phyloP scores from a whole-genome alignment of 2,329 filamentous ascomycete species.

The Fusarium albosuccineum region DNA sequence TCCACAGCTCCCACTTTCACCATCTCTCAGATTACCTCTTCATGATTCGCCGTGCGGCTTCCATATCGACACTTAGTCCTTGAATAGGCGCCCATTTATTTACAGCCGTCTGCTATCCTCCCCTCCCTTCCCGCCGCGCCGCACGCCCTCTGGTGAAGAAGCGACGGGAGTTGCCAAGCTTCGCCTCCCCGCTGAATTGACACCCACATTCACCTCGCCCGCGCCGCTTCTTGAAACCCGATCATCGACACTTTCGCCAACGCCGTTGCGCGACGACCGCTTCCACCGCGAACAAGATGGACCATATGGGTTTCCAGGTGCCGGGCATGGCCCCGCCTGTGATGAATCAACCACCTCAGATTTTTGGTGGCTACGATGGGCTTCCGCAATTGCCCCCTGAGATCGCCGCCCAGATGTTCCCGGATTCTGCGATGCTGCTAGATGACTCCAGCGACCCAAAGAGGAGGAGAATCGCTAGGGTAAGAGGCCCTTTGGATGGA shows the following conservation, averaged over 20 bases:
- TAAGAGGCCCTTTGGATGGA: conserved; percentile 58
- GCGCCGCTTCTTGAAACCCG: conserved; percentile 19
- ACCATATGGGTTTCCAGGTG: conserved; percentile 71
- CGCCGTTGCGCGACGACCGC: neutral
- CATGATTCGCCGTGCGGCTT: conserved; percentile 19
- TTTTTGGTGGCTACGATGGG: conserved; percentile 77
- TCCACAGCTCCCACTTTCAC: conserved; percentile 21
- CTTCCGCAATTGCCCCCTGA: conserved; percentile 69
- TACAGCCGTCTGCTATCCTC: conserved; percentile 2
- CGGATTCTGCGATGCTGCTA: conserved; percentile 67
- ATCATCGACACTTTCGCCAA: conserved; percentile 7
- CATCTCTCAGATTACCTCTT: conserved; percentile 3
- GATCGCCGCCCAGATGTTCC: conserved; percentile 71
- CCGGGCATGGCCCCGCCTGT: conserved; percentile 69
- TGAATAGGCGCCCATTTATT: neutral
- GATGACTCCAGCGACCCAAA: conserved; percentile 85
- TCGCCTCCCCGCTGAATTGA: conserved; percentile 25
- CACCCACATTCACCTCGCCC: conserved; percentile 17
- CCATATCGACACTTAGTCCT: neutral
- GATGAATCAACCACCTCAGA: conserved; percentile 76
- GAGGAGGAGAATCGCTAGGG: conserved; percentile 87
- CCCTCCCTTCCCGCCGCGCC: conserved; percentile 12
- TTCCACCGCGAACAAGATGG: conserved; percentile 43
- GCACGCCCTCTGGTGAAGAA: conserved; percentile 15
- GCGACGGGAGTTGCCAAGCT: conserved; percentile 5